A percentile compares a stretch with the other conserved stretches of the same genome.
These are phyloP conservation scores for Pestalotiopsis fici DNA, from an alignment of 2,329 filamentous ascomycete species.

Conservation along the genomic window DNA sequence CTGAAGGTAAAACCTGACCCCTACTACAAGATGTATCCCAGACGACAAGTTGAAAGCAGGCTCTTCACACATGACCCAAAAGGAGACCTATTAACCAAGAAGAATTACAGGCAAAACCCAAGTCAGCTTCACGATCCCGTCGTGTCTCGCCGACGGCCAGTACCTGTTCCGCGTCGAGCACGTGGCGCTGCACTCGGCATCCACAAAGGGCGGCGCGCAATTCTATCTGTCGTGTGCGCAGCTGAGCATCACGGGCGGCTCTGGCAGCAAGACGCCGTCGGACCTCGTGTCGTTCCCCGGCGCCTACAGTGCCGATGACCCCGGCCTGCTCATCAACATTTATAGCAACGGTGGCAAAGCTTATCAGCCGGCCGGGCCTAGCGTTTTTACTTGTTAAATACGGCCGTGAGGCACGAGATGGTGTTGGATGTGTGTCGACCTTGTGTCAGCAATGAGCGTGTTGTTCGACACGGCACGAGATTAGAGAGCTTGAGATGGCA, in stretches of 20 bases:
- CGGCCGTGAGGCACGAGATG: background rate
- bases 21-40: too few species aligned
- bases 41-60: too few species aligned
- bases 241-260: conserved; percentile 31
- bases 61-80: too few species aligned
- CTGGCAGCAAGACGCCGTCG: conserved; percentile 29
- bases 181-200: conserved; percentile 34
- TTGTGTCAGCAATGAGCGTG: too few species aligned
- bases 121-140: conserved; percentile 31
- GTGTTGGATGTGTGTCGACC: background rate
- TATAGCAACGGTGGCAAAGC: conserved; percentile 31
- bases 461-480: too few species aligned
- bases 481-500: too few species aligned
- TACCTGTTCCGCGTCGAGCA: conserved; percentile 40
- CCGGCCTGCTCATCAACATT: conserved; percentile 44
- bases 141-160: conserved; percentile 34
- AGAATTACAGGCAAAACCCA: conserved; percentile 9
- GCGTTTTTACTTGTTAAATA: conserved; percentile 10
- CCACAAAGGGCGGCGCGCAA: conserved; percentile 31
- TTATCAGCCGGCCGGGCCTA: conserved; percentile 11
- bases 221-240: conserved; percentile 37
- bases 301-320: conserved; percentile 34
- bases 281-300: conserved; percentile 42
- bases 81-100: background rate
- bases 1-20: conserved; percentile 27